These are phyloP conservation scores for Boletus subluridellus DNA, from an alignment of 1,284 basidiomycete genomes.

Conservation along the genomic window DNA sequence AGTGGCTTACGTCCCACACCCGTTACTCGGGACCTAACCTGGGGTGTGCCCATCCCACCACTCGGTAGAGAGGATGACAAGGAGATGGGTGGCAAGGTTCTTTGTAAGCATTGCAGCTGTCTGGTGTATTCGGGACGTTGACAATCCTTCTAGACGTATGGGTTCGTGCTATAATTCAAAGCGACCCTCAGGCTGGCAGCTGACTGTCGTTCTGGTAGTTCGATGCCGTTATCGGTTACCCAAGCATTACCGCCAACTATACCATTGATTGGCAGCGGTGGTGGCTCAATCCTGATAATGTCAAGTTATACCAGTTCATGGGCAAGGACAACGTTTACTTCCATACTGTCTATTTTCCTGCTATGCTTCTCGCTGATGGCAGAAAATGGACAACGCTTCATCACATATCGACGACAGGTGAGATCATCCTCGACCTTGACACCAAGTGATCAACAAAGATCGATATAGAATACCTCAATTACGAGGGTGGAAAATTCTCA, in stretches of 20 bases:
- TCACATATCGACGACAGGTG: conserved; percentile 93
- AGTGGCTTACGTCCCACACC: conserved; percentile 86
- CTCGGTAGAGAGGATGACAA: conserved; percentile 70
- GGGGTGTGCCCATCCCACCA: conserved; percentile 92
- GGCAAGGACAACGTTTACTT: conserved; percentile 98
- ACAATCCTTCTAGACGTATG: conserved; percentile 63
- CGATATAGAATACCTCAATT: conserved; percentile 90
- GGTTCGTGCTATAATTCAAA: conserved; percentile 45
- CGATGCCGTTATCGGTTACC: conserved; percentile 96
- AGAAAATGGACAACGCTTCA: conserved; percentile 93
- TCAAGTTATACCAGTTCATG: conserved; percentile 98
- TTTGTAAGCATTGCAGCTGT: conserved; percentile 62
- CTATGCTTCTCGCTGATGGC: conserved; percentile 86
- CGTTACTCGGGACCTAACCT: conserved; percentile 90
- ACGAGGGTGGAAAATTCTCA: conserved; percentile 98
- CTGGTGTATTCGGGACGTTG: background rate
- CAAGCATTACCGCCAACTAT: conserved; percentile 96
- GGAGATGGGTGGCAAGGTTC: conserved; percentile 91
- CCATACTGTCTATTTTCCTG: conserved; percentile 96
- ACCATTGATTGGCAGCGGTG: conserved; percentile 94
- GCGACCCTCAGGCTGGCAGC: background rate
- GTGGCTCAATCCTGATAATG: conserved; percentile 95
- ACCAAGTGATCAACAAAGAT: conserved; percentile 1
- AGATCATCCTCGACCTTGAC: conserved; percentile 15
- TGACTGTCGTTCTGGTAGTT: conserved; percentile 55